Conservation (phyloP, 2,329 filamentous ascomycete species). For the Didymella glomerata region DNA sequence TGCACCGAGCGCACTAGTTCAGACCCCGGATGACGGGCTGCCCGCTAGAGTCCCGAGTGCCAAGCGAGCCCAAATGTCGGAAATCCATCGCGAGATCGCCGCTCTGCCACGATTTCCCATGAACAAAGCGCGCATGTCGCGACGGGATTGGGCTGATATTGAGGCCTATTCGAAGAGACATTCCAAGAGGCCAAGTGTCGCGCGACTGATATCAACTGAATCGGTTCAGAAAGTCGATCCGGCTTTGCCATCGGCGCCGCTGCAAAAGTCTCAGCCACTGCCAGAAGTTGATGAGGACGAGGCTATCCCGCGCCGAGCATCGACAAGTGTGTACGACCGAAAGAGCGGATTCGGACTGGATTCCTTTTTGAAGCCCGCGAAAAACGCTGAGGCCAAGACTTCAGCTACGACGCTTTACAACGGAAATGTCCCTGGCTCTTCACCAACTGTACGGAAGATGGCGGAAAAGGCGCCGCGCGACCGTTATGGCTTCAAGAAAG, state of each 20-base stretch:
- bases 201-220: slow-evolving; percentile 30
- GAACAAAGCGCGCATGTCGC: slow-evolving; percentile 43
- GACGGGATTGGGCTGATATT: slow-evolving; percentile 48
- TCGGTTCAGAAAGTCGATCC: slow-evolving; percentile 19
- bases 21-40: slow-evolving; percentile 11
- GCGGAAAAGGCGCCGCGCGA: slow-evolving; percentile 65
- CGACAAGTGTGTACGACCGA: slow-evolving; percentile 48
- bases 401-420: slow-evolving; percentile 17
- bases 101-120: slow-evolving; percentile 41
- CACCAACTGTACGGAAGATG: slow-evolving; percentile 30
- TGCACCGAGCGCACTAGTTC: slow-evolving; percentile 21
- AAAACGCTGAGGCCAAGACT: slow-evolving; percentile 4
- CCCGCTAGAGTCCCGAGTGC: slow-evolving; percentile 21
- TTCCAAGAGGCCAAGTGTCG: slow-evolving; percentile 33
- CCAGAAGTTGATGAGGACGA: slow-evolving; percentile 49
- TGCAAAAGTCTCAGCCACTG: slow-evolving; percentile 38
- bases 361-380: slow-evolving; percentile 17
- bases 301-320: slow-evolving; percentile 46
- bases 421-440: slow-evolving; percentile 13
- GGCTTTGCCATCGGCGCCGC: slow-evolving; percentile 33
- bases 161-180: slow-evolving; percentile 43
- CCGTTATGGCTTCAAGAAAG: slow-evolving; percentile 91
- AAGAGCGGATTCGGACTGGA: slow-evolving; percentile 33
- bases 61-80: slow-evolving; percentile 35
- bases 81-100: slow-evolving; percentile 45